These are phyloP conservation scores for Aspergillus sp. DNA, from an alignment of 2,329 filamentous ascomycete genomes.

Conservation along the genomic window DNA sequence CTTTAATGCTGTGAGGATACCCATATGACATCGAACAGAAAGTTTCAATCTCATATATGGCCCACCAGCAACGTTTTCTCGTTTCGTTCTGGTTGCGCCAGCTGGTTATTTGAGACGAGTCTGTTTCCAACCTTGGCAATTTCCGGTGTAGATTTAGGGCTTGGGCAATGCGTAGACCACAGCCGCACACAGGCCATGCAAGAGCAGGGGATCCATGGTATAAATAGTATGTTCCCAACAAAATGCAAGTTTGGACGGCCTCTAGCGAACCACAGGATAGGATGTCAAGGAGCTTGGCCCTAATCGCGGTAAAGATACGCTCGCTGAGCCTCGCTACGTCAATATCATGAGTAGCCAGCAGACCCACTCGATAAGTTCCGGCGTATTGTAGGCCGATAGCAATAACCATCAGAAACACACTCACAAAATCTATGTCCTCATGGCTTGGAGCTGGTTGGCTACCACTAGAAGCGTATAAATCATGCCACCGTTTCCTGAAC, in stretches of 20 bases:
- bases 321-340: too few relatives aligned
- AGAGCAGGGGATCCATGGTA: constrained; percentile 37
- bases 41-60: constrained; percentile 43
- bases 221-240: constrained; percentile 41
- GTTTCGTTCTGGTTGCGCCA: constrained; percentile 21
- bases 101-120: constrained; percentile 4
- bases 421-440: neutral
- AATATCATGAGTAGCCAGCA: too few relatives aligned
- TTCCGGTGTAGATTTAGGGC: too few relatives aligned
- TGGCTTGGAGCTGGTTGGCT: neutral
- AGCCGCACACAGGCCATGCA: constrained; percentile 37
- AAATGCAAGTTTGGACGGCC: constrained; percentile 34
- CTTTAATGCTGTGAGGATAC: constrained; percentile 35
- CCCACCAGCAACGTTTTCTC: constrained; percentile 43
- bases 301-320: neutral
- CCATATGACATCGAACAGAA: constrained; percentile 45
- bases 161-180: too few relatives aligned
- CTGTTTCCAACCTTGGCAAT: too few relatives aligned
- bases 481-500: constrained; percentile 26
- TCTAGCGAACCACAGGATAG: constrained; percentile 27
- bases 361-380: constrained; percentile 5
- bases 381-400: constrained; percentile 26
- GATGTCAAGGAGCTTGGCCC: constrained; percentile 23
- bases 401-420: constrained; percentile 24
- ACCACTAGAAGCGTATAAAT: constrained; percentile 13